Conservation (phyloP, 352 stramenopile genomes). For the Pythium coloratum region DNA sequence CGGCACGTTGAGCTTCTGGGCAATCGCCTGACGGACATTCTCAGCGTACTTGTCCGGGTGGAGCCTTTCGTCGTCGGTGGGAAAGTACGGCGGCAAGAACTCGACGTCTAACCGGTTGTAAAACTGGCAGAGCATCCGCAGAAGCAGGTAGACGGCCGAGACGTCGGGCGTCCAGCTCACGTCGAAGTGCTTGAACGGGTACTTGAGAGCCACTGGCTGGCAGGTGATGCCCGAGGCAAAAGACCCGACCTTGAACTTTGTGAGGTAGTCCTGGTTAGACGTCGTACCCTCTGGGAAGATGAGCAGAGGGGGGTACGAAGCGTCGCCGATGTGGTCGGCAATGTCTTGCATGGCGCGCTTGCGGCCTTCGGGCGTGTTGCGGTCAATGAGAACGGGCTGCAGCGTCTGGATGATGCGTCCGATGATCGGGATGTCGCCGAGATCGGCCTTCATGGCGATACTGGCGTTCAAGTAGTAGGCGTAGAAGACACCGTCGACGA, state of each 20-base stretch:
- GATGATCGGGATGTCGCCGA: constrained; percentile 54
- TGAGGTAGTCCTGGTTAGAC: constrained; percentile 65
- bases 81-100: constrained; percentile 56
- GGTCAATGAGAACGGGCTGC: constrained; percentile 67
- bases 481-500: constrained; percentile 68
- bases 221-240: constrained; percentile 61
- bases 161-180: constrained; percentile 68
- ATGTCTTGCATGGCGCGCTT: constrained; percentile 66
- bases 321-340: constrained; percentile 44
- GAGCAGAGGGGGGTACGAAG: constrained; percentile 52
- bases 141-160: constrained; percentile 47
- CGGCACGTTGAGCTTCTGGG: constrained; percentile 39
- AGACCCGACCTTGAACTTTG: constrained; percentile 75
- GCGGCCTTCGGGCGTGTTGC: constrained; percentile 46
- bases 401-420: constrained; percentile 59
- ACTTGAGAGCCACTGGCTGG: constrained; percentile 60
- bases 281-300: constrained; percentile 79
- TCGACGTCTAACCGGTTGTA: constrained; percentile 66
- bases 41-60: constrained; percentile 58
- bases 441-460: constrained; percentile 76
- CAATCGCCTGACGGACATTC: constrained; percentile 61
- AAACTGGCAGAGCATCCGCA: constrained; percentile 71
- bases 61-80: constrained; percentile 37
- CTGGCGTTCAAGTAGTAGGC: constrained; percentile 52
- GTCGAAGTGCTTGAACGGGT: constrained; percentile 74